phyloP scores from a whole-genome alignment of 306 rosid species.

The Lotus japonicus region DNA sequence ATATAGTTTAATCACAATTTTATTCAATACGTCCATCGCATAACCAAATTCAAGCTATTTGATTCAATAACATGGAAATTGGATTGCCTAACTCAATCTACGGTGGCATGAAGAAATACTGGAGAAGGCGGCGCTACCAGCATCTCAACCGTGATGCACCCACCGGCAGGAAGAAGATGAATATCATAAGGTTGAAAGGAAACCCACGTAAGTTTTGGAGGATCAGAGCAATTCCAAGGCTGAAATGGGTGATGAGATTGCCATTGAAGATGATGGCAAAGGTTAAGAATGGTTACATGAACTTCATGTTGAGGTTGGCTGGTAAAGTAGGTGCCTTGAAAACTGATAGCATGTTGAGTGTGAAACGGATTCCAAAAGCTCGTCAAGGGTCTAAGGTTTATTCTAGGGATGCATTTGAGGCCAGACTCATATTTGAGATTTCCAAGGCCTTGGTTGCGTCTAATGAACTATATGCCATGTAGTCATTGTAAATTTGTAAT shows the following conservation, averaged over 20 bases:
- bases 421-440: conserved; percentile 41
- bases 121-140: conserved; percentile 30
- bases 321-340: not conserved
- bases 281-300: conserved; percentile 35
- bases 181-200: conserved; percentile 8
- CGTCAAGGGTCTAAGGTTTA: not conserved
- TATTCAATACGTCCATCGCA: not conserved
- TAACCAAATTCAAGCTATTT: not conserved
- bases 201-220: conserved; percentile 27
- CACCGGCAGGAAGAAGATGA: conserved; percentile 13
- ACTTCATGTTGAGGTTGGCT: conserved; percentile 30
- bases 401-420: conserved; percentile 36
- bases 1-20: not conserved
- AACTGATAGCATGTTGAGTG: not conserved
- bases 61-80: conserved; percentile 30
- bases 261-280: conserved; percentile 41
- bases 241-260: conserved; percentile 25
- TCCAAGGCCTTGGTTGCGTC: conserved; percentile 37
- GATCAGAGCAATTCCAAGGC: conserved; percentile 27
- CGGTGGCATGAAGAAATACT: conserved; percentile 20
- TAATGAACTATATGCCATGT: conserved; percentile 21
- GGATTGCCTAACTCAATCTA: conserved; percentile 18
- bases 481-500: not conserved
- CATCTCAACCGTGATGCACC: conserved; percentile 3
- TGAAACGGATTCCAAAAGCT: conserved; percentile 20